Conservation (phyloP, 1,284 basidiomycete genomes). For the Sanghuangporus weigelae region DNA sequence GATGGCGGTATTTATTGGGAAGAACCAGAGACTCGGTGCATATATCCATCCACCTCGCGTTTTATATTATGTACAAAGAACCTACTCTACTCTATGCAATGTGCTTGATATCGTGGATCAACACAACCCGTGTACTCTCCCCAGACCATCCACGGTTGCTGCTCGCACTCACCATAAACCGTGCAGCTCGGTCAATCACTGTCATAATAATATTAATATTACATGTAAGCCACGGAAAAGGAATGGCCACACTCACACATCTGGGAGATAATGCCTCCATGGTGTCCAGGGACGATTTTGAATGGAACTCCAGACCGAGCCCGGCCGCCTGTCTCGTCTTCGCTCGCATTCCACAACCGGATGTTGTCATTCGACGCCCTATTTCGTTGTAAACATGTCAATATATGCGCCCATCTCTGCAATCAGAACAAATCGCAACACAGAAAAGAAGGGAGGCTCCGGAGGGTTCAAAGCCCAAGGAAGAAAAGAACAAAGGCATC, state of each 20-base stretch:
- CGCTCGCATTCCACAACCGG: conserved; percentile 87
- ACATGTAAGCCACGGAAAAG: neutral
- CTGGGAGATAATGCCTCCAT: conserved; percentile 88
- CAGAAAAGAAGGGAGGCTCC: neutral
- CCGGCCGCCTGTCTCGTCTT: conserved; percentile 50
- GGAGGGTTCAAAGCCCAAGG: neutral
- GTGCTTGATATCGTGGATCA: conserved; percentile 84
- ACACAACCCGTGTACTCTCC: conserved; percentile 82
- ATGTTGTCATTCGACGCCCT: conserved; percentile 94
- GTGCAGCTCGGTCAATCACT: conserved; percentile 85
- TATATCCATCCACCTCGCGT: neutral
- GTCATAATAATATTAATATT: conserved; percentile 22
- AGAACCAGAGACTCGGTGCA: neutral
- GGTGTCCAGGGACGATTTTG: conserved; percentile 95
- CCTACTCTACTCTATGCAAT: conserved; percentile 18
- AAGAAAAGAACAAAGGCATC: neutral
- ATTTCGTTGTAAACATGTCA: neutral
- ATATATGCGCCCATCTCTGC: neutral
- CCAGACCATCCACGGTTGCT: conserved; percentile 96
- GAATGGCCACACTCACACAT: conserved; percentile 58
- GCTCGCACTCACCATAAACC: conserved; percentile 87
- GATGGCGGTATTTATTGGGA: neutral
- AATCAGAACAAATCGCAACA: neutral
- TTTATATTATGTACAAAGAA: conserved; percentile 1
- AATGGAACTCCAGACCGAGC: conserved; percentile 61